Percentiles rank a stretch among this genome's conserved stretches.
phyloP scores from a whole-genome alignment of 2,329 filamentous ascomycete species.

The Pseudogymnoascus sp. region DNA sequence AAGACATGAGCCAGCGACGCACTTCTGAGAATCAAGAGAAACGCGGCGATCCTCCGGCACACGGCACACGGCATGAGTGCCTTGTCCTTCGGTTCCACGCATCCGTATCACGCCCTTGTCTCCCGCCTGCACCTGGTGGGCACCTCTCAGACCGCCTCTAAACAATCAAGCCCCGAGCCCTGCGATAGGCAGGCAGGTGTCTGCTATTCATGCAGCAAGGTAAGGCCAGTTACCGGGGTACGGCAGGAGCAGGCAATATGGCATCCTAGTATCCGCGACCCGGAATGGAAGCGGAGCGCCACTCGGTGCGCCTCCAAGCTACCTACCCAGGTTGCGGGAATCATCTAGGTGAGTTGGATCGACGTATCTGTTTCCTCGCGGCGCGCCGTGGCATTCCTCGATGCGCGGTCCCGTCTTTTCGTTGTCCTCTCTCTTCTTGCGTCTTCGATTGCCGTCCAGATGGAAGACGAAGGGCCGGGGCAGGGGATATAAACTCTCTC shows the following conservation, averaged over 20 bases:
- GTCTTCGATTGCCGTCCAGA: not conserved
- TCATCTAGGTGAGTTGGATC: not conserved
- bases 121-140: not conserved
- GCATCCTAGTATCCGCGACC: not conserved
- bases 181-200: not conserved
- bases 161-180: not conserved
- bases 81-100: not conserved
- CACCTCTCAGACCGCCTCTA: not conserved
- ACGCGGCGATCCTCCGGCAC: not conserved
- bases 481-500: not conserved
- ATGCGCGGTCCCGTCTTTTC: not conserved
- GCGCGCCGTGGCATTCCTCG: not conserved
- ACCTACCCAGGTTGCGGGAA: slow-evolving; percentile 1
- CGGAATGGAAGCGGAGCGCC: not conserved
- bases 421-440: not conserved
- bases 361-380: not conserved
- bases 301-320: not conserved
- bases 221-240: not conserved
- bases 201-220: not conserved
- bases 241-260: not conserved
- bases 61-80: slow-evolving; percentile 1
- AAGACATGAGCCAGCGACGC: not conserved
- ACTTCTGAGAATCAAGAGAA: not conserved
- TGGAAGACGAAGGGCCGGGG: not conserved
- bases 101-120: not conserved